A percentile compares a stretch with the other conserved stretches of the same genome.
phyloP scores from a whole-genome alignment of 768 basidiomycete genomes.

The Paxillus involutus region DNA sequence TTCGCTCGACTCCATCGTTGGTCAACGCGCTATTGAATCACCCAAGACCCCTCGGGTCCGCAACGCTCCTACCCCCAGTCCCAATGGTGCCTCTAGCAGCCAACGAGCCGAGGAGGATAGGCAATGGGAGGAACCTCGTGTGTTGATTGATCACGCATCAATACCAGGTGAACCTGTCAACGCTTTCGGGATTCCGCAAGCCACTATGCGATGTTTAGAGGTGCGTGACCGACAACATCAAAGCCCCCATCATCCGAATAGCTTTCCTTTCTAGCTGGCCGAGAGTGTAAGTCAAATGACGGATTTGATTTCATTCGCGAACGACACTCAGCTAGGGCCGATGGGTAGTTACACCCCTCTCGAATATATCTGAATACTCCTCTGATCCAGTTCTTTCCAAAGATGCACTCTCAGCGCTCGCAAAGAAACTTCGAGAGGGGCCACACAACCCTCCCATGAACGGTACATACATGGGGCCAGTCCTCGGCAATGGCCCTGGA shows the following conservation, averaged over 20 bases:
- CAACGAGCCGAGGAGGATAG: constrained; percentile 51
- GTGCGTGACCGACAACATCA: constrained; percentile 35
- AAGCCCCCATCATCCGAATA: constrained; percentile 3
- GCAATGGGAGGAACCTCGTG: constrained; percentile 66
- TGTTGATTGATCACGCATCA: constrained; percentile 57
- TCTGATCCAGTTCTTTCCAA: constrained; percentile 23
- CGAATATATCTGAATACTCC: constrained; percentile 23
- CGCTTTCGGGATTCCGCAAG: constrained; percentile 85
- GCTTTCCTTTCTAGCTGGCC: constrained; percentile 50
- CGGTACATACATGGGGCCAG: constrained; percentile 16
- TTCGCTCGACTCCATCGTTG: constrained; percentile 59
- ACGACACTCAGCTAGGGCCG: constrained; percentile 55
- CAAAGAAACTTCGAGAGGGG: constrained; percentile 37
- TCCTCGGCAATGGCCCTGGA: constrained; percentile 16
- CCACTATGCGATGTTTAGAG: constrained; percentile 87
- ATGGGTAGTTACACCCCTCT: constrained; percentile 50
- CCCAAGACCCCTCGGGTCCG: constrained; percentile 38
- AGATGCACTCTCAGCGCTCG: constrained; percentile 46
- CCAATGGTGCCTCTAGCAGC: constrained; percentile 23
- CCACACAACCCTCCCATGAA: constrained; percentile 15
- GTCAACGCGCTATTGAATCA: constrained; percentile 44
- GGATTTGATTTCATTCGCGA: constrained; percentile 70
- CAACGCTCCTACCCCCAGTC: constrained; percentile 35
- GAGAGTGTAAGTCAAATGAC: constrained; percentile 82
- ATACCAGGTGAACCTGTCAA: constrained; percentile 85